Evolutionary conservation across 2,329 filamentous ascomycete genomes (phyloP).

Genomic region (Onygena corvina): DNA sequence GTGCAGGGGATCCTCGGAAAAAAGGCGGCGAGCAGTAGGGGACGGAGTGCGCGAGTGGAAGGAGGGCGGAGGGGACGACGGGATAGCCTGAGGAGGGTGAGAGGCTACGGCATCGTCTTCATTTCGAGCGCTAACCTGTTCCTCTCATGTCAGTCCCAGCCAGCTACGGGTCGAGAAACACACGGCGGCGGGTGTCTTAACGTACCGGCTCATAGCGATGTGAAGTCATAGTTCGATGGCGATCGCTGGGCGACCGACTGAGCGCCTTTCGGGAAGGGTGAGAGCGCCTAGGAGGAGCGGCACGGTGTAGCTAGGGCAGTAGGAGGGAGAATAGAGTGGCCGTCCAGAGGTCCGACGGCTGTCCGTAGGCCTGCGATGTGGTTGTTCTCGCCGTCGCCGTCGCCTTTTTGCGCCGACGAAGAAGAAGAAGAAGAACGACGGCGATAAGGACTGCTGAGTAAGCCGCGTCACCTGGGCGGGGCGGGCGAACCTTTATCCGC

Average conservation of each 20-base stretch:
- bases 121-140: constrained; percentile 37
- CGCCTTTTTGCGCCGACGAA: too few relatives aligned
- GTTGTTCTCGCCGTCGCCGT: too few relatives aligned
- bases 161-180: constrained; percentile 1
- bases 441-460: too few relatives aligned
- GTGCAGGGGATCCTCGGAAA: constrained; percentile 40
- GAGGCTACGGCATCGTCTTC: constrained; percentile 29
- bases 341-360: too few relatives aligned
- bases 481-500: too few relatives aligned
- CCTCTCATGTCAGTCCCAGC: constrained; percentile 6
- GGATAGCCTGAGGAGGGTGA: constrained; percentile 24
- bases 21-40: constrained; percentile 42
- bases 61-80: constrained; percentile 51
- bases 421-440: too few relatives aligned
- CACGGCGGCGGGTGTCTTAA: constrained; percentile 10
- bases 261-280: too few relatives aligned
- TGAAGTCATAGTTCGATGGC: constrained; percentile 31
- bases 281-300: too few relatives aligned
- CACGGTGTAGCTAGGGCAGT: too few relatives aligned
- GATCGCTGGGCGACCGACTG: background rate
- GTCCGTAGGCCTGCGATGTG: too few relatives aligned
- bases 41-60: constrained; percentile 79
- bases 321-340: too few relatives aligned
- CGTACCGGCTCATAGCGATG: constrained; percentile 40
- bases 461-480: too few relatives aligned